Evolutionary conservation across 306 rosid genomes (phyloP).

Genomic region (Cicer judaicum): DNA sequence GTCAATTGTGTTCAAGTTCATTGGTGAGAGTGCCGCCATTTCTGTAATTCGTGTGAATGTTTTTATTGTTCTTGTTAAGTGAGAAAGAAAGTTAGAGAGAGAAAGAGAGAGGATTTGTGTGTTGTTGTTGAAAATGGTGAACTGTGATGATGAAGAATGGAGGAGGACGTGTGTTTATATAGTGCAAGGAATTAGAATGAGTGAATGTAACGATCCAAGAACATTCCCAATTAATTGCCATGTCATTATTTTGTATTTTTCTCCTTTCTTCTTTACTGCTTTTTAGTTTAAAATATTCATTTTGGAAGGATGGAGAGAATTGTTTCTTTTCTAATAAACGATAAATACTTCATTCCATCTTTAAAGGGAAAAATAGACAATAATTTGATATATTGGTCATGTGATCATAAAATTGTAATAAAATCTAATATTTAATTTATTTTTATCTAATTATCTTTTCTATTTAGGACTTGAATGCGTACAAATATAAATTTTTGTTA

Average conservation of each 20-base stretch:
- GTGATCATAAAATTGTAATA: no score
- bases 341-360: no score
- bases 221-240: constrained; percentile 46
- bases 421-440: no score
- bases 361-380: no score
- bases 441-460: no score
- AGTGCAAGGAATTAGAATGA: constrained; percentile 31
- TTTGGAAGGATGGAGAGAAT: constrained; percentile 41
- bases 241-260: constrained; percentile 7
- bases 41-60: constrained; percentile 28
- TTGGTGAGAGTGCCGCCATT: constrained; percentile 77
- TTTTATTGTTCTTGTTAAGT: background rate
- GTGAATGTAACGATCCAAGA: constrained; percentile 47
- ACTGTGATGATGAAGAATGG: constrained; percentile 48
- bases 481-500: no score
- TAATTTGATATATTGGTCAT: no score
- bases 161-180: constrained; percentile 41
- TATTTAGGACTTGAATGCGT: no score
- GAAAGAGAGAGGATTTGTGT: constrained; percentile 14
- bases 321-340: background rate
- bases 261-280: background rate
- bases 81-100: constrained; percentile 27
- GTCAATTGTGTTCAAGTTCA: constrained; percentile 44
- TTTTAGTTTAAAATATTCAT: background rate
- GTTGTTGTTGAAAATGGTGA: constrained; percentile 32